Percentiles rank a stretch among this genome's conserved stretches.
These are phyloP conservation scores for Zymoseptoria tritici DNA, from an alignment of 2,329 filamentous ascomycete species.

Conservation along the genomic window DNA sequence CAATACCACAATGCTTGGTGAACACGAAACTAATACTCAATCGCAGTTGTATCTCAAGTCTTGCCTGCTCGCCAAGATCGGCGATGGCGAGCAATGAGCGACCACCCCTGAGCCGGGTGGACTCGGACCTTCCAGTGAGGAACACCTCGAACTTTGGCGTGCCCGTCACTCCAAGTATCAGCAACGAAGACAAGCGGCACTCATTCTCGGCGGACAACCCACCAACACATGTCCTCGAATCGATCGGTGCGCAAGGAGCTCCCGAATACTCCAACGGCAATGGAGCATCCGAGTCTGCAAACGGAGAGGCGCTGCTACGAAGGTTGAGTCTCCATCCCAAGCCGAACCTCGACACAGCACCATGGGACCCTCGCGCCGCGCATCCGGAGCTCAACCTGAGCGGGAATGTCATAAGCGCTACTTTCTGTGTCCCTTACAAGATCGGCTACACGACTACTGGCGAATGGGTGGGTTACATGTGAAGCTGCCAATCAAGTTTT, in stretches of 20 bases:
- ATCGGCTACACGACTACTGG: conserved; percentile 45
- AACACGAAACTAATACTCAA: not conserved
- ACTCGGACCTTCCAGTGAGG: not conserved
- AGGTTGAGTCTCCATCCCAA: conserved; percentile 43
- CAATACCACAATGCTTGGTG: not conserved
- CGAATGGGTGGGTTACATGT: conserved; percentile 45
- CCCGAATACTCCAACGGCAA: conserved; percentile 1
- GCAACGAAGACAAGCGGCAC: conserved; percentile 12
- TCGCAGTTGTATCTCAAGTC: not conserved
- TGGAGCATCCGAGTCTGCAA: conserved; percentile 34
- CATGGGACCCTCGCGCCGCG: conserved; percentile 47
- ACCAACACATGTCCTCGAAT: conserved; percentile 16
- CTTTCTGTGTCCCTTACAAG: conserved; percentile 57
- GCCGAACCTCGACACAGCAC: conserved; percentile 34
- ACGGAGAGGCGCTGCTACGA: conserved; percentile 45
- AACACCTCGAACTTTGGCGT: conserved; percentile 4
- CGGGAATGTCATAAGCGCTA: conserved; percentile 56
- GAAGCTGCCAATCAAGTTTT: not conserved
- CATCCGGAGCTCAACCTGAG: conserved; percentile 53
- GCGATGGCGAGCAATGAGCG: conserved; percentile 16
- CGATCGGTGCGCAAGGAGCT: conserved; percentile 11
- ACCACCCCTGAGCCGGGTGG: conserved; percentile 9
- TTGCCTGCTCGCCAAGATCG: conserved; percentile 6
- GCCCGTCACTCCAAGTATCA: conserved; percentile 22
- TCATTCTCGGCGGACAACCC: conserved; percentile 1